Conservation (phyloP, 2,329 filamentous ascomycete genomes). For the Ceratocystiopsis sp. region DNA sequence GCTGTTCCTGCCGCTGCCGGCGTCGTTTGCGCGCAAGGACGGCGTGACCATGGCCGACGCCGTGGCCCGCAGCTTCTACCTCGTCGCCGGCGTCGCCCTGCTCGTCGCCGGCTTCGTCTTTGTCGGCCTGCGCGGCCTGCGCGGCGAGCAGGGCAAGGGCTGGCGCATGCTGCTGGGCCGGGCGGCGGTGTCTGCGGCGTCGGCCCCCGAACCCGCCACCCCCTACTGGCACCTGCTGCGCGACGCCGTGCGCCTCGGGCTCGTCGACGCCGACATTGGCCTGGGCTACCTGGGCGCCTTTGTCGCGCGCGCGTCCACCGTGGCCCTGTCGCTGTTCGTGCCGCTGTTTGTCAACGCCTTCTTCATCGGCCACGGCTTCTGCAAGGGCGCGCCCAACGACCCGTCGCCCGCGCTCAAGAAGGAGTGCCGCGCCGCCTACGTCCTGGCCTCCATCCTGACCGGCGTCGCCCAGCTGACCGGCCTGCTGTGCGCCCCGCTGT, state of each 20-base stretch:
- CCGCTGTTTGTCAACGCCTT: conserved; percentile 86
- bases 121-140: conserved; percentile 51
- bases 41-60: conserved; percentile 59
- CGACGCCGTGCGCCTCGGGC: conserved; percentile 50
- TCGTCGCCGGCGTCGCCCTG: conserved; percentile 59
- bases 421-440: conserved; percentile 73
- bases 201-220: conserved; percentile 12
- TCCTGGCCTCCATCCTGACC: conserved; percentile 71
- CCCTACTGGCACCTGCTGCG: conserved; percentile 44
- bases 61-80: conserved; percentile 72
- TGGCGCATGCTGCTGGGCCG: conserved; percentile 33
- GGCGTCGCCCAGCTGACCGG: conserved; percentile 80
- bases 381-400: conserved; percentile 47
- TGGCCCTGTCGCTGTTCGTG: conserved; percentile 88
- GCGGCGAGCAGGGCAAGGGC: conserved; percentile 64
- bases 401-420: conserved; percentile 60
- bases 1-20: conserved; percentile 75
- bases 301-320: conserved; percentile 83
- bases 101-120: conserved; percentile 59
- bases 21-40: conserved; percentile 52
- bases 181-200: not conserved
- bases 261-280: conserved; percentile 60
- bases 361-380: conserved; percentile 68
- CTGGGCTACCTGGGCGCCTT: conserved; percentile 88
- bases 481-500: conserved; percentile 67